A percentile compares a stretch with the other conserved stretches of the same genome.
Conservation (phyloP, 306 rosid genomes). For the Glycine latifolia region DNA sequence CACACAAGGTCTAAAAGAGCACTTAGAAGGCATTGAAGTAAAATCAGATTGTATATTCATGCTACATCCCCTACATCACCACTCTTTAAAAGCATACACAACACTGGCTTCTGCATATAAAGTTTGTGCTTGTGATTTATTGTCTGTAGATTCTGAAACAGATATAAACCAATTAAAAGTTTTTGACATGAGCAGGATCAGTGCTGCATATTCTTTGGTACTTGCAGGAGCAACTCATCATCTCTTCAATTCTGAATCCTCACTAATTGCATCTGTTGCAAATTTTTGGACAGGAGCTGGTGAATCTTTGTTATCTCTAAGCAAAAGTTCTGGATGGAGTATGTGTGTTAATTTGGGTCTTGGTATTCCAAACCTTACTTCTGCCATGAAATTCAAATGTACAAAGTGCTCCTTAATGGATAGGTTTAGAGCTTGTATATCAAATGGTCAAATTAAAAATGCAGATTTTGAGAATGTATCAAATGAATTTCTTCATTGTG, state of each 20-base stretch:
- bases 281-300: constrained; percentile 78
- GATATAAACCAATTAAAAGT: constrained; percentile 44
- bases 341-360: constrained; percentile 37
- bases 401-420: constrained; percentile 60
- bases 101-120: constrained; percentile 76
- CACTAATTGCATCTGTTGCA: constrained; percentile 54
- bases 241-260: constrained; percentile 71
- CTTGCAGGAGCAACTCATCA: constrained; percentile 78
- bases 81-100: constrained; percentile 70
- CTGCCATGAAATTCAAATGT: constrained; percentile 48
- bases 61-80: constrained; percentile 73
- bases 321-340: constrained; percentile 59
- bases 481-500: constrained; percentile 55
- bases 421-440: constrained; percentile 40
- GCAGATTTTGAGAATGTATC: constrained; percentile 56
- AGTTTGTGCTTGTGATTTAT: constrained; percentile 57
- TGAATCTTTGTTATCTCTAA: constrained; percentile 68
- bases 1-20: constrained; percentile 53
- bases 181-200: constrained; percentile 60
- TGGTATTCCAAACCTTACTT: constrained; percentile 43
- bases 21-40: constrained; percentile 49
- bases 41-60: constrained; percentile 45
- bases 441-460: constrained; percentile 43
- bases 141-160: constrained; percentile 43
- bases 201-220: constrained; percentile 74